Conservation (phyloP, 768 basidiomycete genomes). For the Trametes villosa region DNA sequence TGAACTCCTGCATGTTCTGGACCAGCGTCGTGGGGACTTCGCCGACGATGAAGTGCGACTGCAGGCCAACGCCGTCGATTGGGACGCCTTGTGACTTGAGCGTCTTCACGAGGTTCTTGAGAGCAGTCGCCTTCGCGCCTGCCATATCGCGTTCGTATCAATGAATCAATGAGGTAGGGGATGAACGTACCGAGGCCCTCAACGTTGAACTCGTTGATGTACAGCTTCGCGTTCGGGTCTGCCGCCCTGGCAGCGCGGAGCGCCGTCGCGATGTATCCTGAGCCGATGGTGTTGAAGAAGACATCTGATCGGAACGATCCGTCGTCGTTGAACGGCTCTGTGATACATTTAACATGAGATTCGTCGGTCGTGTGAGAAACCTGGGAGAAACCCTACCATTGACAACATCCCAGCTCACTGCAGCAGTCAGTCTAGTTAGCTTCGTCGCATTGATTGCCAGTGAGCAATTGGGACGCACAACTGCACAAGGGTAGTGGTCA, state of each 20-base stretch:
- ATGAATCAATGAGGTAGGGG: background rate
- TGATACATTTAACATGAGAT: background rate
- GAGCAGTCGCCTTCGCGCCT: conserved; percentile 59
- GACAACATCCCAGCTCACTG: conserved; percentile 56
- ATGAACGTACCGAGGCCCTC: conserved; percentile 39
- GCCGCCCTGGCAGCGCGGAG: conserved; percentile 54
- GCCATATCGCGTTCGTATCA: background rate
- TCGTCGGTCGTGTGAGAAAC: no score
- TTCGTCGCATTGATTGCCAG: background rate
- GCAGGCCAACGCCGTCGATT: conserved; percentile 64
- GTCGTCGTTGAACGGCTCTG: conserved; percentile 59
- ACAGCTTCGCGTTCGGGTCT: conserved; percentile 59
- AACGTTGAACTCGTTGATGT: conserved; percentile 49
- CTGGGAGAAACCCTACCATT: conserved; percentile 38
- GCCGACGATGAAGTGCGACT: conserved; percentile 64
- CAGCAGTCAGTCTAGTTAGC: background rate
- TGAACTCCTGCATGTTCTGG: conserved; percentile 53
- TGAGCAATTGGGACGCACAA: background rate
- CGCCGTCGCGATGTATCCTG: conserved; percentile 52
- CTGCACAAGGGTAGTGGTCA: background rate
- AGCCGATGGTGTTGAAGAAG: conserved; percentile 58
- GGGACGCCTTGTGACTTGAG: conserved; percentile 55
- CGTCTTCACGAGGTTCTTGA: conserved; percentile 54
- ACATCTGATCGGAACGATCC: conserved; percentile 57
- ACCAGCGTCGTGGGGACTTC: conserved; percentile 51